phyloP scores from a whole-genome alignment of 352 stramenopile genomes.

The Lagenidium giganteum region DNA sequence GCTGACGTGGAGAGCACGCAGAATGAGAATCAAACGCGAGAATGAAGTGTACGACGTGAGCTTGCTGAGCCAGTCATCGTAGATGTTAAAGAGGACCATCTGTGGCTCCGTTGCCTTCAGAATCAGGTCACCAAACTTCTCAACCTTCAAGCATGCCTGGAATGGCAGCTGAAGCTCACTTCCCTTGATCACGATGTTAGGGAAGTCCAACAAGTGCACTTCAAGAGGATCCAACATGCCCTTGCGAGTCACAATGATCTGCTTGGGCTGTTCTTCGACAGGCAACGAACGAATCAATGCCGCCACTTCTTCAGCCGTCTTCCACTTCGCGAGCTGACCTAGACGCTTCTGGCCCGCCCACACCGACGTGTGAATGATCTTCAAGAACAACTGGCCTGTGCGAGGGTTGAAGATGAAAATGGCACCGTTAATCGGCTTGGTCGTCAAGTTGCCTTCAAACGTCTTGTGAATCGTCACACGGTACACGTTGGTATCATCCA shows the following conservation, averaged over 20 bases:
- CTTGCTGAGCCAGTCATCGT: constrained; percentile 99
- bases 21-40: constrained; percentile 98
- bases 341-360: constrained; percentile 99
- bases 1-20: constrained; percentile 98
- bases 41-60: constrained; percentile 99
- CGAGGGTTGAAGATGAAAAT: constrained; percentile 99
- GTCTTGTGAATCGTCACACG: constrained; percentile 99
- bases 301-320: constrained; percentile 99
- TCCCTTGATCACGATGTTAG: constrained; percentile 99
- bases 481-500: constrained; percentile 99
- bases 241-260: constrained; percentile 99
- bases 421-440: constrained; percentile 99
- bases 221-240: constrained; percentile 99
- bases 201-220: constrained; percentile 99
- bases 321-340: constrained; percentile 99
- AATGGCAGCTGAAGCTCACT: constrained; percentile 99
- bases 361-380: constrained; percentile 99
- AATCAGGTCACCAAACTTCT: constrained; percentile 99
- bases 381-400: constrained; percentile 99
- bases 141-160: constrained; percentile 98
- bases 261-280: constrained; percentile 99
- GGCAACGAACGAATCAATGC: constrained; percentile 98
- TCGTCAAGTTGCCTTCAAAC: constrained; percentile 99
- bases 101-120: constrained; percentile 98
- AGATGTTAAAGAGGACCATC: constrained; percentile 99